Percentiles rank a stretch among this genome's conserved stretches.
Evolutionary conservation across 2,329 filamentous ascomycete genomes (phyloP).

Genomic region (Hymenoscyphus salicellus): DNA sequence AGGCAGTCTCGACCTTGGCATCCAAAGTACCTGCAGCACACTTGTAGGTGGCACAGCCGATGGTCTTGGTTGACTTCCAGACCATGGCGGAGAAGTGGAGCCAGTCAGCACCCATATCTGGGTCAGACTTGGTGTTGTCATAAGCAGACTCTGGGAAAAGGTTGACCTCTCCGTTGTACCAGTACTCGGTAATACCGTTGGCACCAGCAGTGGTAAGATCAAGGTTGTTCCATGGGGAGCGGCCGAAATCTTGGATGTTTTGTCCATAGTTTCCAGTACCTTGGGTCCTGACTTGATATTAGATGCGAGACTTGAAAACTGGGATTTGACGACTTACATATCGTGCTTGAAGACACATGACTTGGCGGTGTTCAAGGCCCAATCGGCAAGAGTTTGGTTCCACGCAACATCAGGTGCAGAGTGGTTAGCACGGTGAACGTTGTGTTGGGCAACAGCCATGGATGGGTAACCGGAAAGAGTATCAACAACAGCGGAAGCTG

Average conservation of each 20-base stretch:
- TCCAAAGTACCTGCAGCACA: constrained; percentile 49
- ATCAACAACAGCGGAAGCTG: constrained; percentile 21
- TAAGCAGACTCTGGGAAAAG: constrained; percentile 43
- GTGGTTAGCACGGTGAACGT: constrained; percentile 82
- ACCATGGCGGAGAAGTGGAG: constrained; percentile 71
- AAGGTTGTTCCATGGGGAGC: constrained; percentile 31
- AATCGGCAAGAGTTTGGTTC: constrained; percentile 60
- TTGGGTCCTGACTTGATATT: constrained; percentile 45
- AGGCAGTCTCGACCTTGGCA: constrained; percentile 39
- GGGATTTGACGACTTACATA: constrained; percentile 54
- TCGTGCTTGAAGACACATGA: constrained; percentile 73
- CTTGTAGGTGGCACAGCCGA: constrained; percentile 61
- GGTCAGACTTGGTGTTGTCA: constrained; percentile 58
- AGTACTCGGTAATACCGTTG: constrained; percentile 71
- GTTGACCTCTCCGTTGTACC: constrained; percentile 77
- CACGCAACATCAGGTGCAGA: constrained; percentile 63
- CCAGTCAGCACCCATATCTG: constrained; percentile 46
- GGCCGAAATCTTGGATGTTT: constrained; percentile 67
- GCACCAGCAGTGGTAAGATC: constrained; percentile 56
- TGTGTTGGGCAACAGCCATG: constrained; percentile 57
- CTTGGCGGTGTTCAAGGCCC: constrained; percentile 61
- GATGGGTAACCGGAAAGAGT: constrained; percentile 12
- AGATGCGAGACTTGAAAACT: constrained; percentile 27
- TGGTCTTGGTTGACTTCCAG: constrained; percentile 59
- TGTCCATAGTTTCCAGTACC: constrained; percentile 74